Percentiles rank a stretch among this genome's conserved stretches.
Conservation (phyloP, 2,329 filamentous ascomycete genomes). For the Colletotrichum sojae region DNA sequence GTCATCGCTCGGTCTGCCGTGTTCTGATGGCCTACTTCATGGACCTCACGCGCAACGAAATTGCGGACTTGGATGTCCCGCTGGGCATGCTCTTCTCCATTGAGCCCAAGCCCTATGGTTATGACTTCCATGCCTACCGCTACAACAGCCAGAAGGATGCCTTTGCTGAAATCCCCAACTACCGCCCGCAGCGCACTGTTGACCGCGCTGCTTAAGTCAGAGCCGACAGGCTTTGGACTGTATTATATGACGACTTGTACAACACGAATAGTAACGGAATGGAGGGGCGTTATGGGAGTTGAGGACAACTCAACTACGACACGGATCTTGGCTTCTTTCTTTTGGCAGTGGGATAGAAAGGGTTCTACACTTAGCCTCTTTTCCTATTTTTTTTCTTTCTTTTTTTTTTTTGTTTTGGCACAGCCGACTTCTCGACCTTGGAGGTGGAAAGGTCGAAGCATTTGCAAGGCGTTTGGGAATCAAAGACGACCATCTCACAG, state of each 20-base stretch:
- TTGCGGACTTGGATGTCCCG: constrained; percentile 94
- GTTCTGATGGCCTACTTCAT: constrained; percentile 98
- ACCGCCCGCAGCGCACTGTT: constrained; percentile 76
- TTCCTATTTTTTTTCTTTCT: too few species aligned
- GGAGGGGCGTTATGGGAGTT: constrained; percentile 34
- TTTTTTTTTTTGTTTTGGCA: constrained; percentile 14
- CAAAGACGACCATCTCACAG: constrained; percentile 32
- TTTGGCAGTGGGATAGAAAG: constrained; percentile 22
- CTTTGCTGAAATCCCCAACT: constrained; percentile 90
- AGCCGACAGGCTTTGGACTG: constrained; percentile 10
- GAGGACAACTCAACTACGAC: constrained; percentile 34
- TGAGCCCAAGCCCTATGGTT: constrained; percentile 97
- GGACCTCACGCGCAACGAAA: constrained; percentile 89
- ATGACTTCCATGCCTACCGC: constrained; percentile 95
- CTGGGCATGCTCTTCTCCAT: constrained; percentile 95
- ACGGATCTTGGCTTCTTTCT: constrained; percentile 18
- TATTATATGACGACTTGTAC: constrained; percentile 38
- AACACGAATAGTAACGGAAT: constrained; percentile 29
- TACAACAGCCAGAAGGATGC: constrained; percentile 84
- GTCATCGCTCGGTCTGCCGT: constrained; percentile 91
- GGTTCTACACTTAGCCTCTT: constrained; percentile 3
- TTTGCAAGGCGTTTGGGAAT: constrained; percentile 42
- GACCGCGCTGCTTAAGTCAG: constrained; percentile 53
- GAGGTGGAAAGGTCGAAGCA: constrained; percentile 28
- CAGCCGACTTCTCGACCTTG: constrained; percentile 20